These are phyloP conservation scores for Pseudoperonospora humuli DNA, from an alignment of 352 stramenopile species.

Conservation along the genomic window DNA sequence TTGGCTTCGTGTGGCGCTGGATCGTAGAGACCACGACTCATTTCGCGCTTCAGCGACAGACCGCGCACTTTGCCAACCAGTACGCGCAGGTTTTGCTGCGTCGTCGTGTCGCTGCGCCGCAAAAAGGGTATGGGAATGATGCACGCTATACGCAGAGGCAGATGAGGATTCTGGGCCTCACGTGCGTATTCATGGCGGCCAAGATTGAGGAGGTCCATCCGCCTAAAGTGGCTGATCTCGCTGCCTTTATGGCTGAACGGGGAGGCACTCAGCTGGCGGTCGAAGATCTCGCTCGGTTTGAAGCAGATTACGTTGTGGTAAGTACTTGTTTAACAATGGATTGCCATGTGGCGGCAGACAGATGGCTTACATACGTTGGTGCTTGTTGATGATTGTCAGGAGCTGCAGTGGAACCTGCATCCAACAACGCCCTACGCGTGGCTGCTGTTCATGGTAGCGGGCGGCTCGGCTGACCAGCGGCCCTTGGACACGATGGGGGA, in stretches of 20 bases:
- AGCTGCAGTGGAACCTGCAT: conserved; percentile 79
- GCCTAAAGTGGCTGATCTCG: conserved; percentile 64
- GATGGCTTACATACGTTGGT: conserved; percentile 8
- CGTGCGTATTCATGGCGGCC: conserved; percentile 74
- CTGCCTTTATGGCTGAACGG: conserved; percentile 44
- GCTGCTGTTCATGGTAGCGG: conserved; percentile 69
- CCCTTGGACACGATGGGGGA: conserved; percentile 66
- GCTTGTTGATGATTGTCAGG: conserved; percentile 26
- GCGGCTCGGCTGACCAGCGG: conserved; percentile 50
- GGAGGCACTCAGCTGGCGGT: conserved; percentile 32
- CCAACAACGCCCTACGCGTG: conserved; percentile 65
- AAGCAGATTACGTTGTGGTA: conserved; percentile 59
- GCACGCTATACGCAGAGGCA: conserved; percentile 41
- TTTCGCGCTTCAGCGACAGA: conserved; percentile 75
- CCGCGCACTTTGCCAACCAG: conserved; percentile 64
- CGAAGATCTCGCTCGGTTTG: conserved; percentile 51
- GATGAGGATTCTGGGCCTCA: conserved; percentile 47
- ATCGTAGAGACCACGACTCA: conserved; percentile 52
- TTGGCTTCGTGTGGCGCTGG: conserved; percentile 74
- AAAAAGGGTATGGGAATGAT: conserved; percentile 39
- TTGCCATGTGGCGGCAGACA: too few species aligned
- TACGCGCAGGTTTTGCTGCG: conserved; percentile 70
- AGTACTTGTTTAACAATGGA: too few species aligned
- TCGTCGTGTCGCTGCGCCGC: conserved; percentile 32
- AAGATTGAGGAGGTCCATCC: conserved; percentile 82